These are phyloP conservation scores for Sindora glabra DNA, from an alignment of 306 rosid species.

Conservation along the genomic window DNA sequence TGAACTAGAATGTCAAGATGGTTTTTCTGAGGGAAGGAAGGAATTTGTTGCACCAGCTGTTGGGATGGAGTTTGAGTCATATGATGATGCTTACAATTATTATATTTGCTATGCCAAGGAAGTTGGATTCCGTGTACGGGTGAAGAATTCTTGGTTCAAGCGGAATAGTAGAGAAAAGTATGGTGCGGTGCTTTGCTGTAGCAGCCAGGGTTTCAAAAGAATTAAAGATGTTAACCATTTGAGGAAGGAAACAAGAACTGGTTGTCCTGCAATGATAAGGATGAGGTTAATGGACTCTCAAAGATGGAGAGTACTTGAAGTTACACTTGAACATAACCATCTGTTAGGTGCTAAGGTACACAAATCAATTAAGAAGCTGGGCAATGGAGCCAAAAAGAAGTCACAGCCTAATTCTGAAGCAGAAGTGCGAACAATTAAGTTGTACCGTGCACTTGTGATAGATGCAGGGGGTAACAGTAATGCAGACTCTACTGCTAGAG, in stretches of 20 bases:
- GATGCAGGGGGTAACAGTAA: slow-evolving; percentile 59
- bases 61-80: slow-evolving; percentile 94
- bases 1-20: slow-evolving; percentile 50
- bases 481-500: slow-evolving; percentile 32
- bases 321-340: slow-evolving; percentile 81
- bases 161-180: slow-evolving; percentile 89
- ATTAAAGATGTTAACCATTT: slow-evolving; percentile 74
- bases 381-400: slow-evolving; percentile 52
- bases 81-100: slow-evolving; percentile 90
- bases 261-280: slow-evolving; percentile 97
- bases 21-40: slow-evolving; percentile 43
- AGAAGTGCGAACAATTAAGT: slow-evolving; percentile 58
- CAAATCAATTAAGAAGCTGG: slow-evolving; percentile 58
- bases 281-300: slow-evolving; percentile 77
- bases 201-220: slow-evolving; percentile 97
- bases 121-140: slow-evolving; percentile 86
- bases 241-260: slow-evolving; percentile 92
- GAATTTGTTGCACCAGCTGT: slow-evolving; percentile 77
- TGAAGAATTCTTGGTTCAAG: slow-evolving; percentile 95
- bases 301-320: slow-evolving; percentile 93
- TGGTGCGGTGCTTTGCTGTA: slow-evolving; percentile 95
- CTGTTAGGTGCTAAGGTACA: slow-evolving; percentile 54
- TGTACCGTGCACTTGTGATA: slow-evolving; percentile 86
- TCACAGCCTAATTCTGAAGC: slow-evolving; percentile 44
- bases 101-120: slow-evolving; percentile 90